These are phyloP conservation scores for Setaria viridis DNA, from an alignment of 202 grass and related monocot species.

Conservation along the genomic window DNA sequence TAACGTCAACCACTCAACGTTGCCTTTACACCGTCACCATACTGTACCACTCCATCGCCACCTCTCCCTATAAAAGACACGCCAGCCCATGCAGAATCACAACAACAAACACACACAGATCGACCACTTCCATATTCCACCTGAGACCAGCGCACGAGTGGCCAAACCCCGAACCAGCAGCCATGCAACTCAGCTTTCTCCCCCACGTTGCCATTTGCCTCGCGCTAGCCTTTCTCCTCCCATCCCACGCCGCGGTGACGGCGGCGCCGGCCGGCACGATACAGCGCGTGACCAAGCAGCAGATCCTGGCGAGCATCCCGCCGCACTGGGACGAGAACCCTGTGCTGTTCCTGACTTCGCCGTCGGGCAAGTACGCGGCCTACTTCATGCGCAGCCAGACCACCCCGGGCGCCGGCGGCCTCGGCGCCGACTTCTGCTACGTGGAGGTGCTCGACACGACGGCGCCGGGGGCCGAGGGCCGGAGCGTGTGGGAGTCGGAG, in stretches of 20 bases:
- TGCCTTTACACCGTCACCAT: conserved; percentile 39
- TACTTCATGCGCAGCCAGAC: conserved; percentile 71
- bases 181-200: conserved; percentile 47
- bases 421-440: conserved; percentile 92
- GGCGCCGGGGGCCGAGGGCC: conserved; percentile 37
- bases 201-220: conserved; percentile 20
- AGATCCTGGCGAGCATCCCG: conserved; percentile 82
- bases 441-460: conserved; percentile 67
- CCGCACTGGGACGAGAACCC: conserved; percentile 60
- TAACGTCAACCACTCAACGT: conserved; percentile 56
- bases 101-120: background rate
- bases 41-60: conserved; percentile 51
- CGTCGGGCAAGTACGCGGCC: conserved; percentile 76
- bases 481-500: conserved; percentile 93
- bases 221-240: conserved; percentile 41
- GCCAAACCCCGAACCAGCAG: background rate
- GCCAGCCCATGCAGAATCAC: conserved; percentile 43
- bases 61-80: conserved; percentile 35
- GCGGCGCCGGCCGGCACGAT: conserved; percentile 56
- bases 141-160: conserved; percentile 1
- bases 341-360: conserved; percentile 70
- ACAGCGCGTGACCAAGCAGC: conserved; percentile 76
- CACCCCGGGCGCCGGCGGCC: conserved; percentile 64
- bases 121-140: background rate
- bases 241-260: conserved; percentile 19